phyloP scores from a whole-genome alignment of 805 yeast species.

The Candida xyloterini region DNA sequence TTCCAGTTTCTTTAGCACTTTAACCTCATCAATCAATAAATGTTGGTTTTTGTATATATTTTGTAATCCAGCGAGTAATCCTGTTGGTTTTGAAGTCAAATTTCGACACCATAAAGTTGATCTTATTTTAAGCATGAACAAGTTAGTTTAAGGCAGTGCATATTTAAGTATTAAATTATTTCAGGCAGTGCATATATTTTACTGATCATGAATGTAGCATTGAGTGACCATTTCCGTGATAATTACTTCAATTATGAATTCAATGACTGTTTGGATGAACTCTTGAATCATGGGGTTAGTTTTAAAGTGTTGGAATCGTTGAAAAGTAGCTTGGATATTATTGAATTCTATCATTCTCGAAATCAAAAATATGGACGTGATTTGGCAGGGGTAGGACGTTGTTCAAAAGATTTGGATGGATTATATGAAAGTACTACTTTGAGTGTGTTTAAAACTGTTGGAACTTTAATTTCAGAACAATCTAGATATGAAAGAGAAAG shows the following conservation, averaged over 20 bases:
- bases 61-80: neutral
- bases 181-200: too few species aligned
- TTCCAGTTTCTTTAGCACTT: neutral
- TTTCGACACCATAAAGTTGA: neutral
- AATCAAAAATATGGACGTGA: neutral
- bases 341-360: constrained; percentile 12
- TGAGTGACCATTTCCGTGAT: constrained; percentile 16
- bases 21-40: neutral
- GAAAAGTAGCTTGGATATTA: constrained; percentile 12
- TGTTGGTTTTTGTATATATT: neutral
- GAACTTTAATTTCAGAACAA: constrained; percentile 14
- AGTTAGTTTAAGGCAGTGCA: too few species aligned
- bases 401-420: neutral
- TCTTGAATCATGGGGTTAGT: constrained; percentile 11
- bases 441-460: constrained; percentile 10
- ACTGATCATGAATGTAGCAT: constrained; percentile 19
- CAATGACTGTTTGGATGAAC: constrained; percentile 10
- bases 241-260: constrained; percentile 13
- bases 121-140: neutral
- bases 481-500: constrained; percentile 8
- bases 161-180: too few species aligned
- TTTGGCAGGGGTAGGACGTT: neutral
- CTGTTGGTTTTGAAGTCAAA: neutral
- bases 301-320: constrained; percentile 10
- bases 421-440: constrained; percentile 7